Evolutionary conservation across 2,329 filamentous ascomycete genomes (phyloP).

Genomic region (Orbilia javanica): DNA sequence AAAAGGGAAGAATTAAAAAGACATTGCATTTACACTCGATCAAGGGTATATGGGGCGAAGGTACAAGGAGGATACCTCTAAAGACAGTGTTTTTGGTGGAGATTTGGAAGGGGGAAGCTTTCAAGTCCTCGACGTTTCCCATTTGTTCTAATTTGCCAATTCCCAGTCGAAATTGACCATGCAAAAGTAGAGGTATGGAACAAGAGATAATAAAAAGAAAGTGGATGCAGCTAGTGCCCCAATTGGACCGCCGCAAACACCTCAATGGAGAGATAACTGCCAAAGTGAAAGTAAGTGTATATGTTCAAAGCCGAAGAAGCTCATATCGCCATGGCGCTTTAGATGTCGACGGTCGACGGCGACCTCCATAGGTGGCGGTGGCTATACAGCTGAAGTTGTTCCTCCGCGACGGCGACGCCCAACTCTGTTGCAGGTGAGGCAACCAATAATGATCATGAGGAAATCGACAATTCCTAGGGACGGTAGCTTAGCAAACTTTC

Average conservation of each 20-base stretch:
- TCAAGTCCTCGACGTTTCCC: too few species aligned
- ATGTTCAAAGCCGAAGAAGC: too few species aligned
- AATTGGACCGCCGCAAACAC: too few species aligned
- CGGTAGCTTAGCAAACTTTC: neutral
- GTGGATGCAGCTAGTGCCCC: too few species aligned
- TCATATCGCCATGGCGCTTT: neutral
- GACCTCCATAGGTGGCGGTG: constrained; percentile 22
- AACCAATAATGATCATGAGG: constrained; percentile 57
- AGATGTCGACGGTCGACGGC: neutral
- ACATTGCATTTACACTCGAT: neutral
- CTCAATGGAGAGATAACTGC: too few species aligned
- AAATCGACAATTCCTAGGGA: constrained; percentile 46
- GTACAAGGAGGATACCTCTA: neutral
- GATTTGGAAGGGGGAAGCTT: too few species aligned
- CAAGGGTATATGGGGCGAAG: constrained; percentile 12
- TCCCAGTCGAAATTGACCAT: too few species aligned
- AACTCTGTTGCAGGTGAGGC: constrained; percentile 54
- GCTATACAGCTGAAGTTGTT: constrained; percentile 46
- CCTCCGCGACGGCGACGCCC: constrained; percentile 29
- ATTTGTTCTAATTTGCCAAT: too few species aligned
- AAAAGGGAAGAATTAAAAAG: neutral
- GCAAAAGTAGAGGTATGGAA: too few species aligned
- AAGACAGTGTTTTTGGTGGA: too few species aligned
- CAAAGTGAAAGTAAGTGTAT: too few species aligned
- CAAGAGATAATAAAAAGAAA: too few species aligned